Evolutionary conservation across 257 asterid species (phyloP).

Genomic region (Nicotiana tomentosiformis): DNA sequence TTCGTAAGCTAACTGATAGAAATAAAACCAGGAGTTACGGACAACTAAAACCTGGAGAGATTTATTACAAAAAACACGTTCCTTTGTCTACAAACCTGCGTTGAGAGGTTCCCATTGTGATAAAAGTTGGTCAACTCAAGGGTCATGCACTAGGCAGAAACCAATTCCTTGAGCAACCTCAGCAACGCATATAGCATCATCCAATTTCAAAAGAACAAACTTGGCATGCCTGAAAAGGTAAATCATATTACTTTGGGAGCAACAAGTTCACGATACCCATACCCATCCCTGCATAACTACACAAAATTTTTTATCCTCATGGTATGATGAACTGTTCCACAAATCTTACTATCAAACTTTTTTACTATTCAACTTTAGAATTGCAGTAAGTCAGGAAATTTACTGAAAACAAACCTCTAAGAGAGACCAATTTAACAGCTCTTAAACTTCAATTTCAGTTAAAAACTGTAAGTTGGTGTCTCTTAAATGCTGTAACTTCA

Average conservation of each 20-base stretch:
- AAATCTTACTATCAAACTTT: not conserved
- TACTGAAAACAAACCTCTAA: not conserved
- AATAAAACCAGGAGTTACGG: constrained; percentile 7
- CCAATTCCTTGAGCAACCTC: constrained; percentile 45
- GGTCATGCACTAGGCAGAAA: constrained; percentile 48
- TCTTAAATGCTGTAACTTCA: not conserved
- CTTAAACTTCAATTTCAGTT: not conserved
- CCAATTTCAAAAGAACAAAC: constrained; percentile 25
- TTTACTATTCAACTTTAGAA: not conserved
- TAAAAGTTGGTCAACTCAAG: constrained; percentile 46
- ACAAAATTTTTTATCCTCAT: not conserved
- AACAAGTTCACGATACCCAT: not conserved
- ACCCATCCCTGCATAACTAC: not conserved
- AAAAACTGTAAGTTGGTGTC: not conserved
- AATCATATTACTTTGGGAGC: not conserved
- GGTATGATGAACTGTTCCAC: not conserved
- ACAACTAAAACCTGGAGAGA: not conserved
- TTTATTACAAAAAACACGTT: not conserved
- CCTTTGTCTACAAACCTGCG: constrained; percentile 52
- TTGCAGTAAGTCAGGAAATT: not conserved
- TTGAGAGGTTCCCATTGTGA: constrained; percentile 72
- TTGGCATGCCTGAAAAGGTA: constrained; percentile 16
- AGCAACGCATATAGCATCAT: constrained; percentile 30
- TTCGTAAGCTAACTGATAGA: constrained; percentile 19
- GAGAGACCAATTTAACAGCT: not conserved